Base-by-base conservation (phyloP, 2,329 filamentous ascomycete species). In the Fusarium temperatum region DNA sequence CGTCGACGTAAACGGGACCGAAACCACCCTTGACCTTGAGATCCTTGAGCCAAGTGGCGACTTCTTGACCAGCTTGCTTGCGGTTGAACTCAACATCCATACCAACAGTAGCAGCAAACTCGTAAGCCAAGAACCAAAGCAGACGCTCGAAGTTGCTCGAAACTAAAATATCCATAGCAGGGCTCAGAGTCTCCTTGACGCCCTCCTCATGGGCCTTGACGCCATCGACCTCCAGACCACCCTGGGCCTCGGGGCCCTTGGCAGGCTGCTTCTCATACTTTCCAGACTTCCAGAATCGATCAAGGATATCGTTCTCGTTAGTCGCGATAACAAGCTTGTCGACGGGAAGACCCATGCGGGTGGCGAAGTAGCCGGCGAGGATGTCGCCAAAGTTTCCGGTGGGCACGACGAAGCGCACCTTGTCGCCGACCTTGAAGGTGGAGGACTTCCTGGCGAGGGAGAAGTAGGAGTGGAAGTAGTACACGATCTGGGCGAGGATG, bases 381-480 rank as follows among this genome's bases (percentile, higher is more conserved):
- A 99, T 95, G 81, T 98, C 94, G 71, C 96, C 73, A 83, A 99
- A 99, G 87, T 99, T 98, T 63, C 96, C 96, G 1, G 95, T 97
- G 5, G 96, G 96, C 2, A 97, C 94, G 14, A 97, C 93, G 79
- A 95, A 97, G 68, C 95, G 92, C 44, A 96, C 88, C 79, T 90
- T 90, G 76, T 93, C 89, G 75, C 88, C 89, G 30, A 92, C 78
- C 66, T 90, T 88, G 82, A 93, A 92, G 22, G 85, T 83, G 0
- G 88, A 80, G 8, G 89, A 89, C 57, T 88, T 86, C 80, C 87
- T 89, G 69, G 87, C 88, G 39, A 99, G 90, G 20, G 91, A 86
- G 84, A 98, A 98, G 87, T 98, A 98, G 18, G 96, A 91, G 83
- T 96, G 88, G 87, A 98, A 97, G 87, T 98, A 99, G 88, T 98